Base-by-base conservation (phyloP, 768 basidiomycete genomes). In the Peribolospora kevripleyi region DNA sequence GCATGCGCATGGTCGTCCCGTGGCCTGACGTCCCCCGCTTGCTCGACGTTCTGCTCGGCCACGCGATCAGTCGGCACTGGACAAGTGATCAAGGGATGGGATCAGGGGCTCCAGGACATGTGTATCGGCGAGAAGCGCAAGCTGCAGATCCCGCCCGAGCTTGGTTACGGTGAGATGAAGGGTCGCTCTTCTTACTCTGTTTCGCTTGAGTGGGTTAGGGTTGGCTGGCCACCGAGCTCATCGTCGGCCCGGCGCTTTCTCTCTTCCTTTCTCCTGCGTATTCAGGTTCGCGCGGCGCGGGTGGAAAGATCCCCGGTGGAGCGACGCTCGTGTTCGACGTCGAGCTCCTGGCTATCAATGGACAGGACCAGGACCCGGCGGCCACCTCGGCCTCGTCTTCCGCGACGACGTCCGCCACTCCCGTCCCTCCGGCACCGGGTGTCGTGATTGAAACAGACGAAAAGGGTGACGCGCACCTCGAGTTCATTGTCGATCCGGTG, bases 271-370 rank as follows among this genome's bases (percentile, higher is more conserved):
- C 43, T 2, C 43, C 43, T 7, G 8, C 13, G 8, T 45, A 7
- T 45, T 45, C 43, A 7, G 8, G 43, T 45, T 7, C 53, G n/a
- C 53, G 68, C 50, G 70, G 70, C 10, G 68, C 68, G 38, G 68
- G 68, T 6, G 68, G 67, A 4, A 65, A 68, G 39, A 70, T 70
- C 40, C 70, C 70, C 5, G 62, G 65, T 37, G 58, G 60, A 6
- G 65, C 67, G 5, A 64, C 64, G 1, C 57, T 70, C 9, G 58
- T 67, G 0, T 70, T 70, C 60, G 68, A 69, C 39, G 70, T 70
- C 43, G 69, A 70, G 55, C 60, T 69, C 8, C 59, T 70, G 8
- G 65, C 62, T 10, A 67, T 69, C 62, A 69, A 68, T 25, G 25
- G 25, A 25, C 25, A 25, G 25, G 25, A 25, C 25, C 25, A 25